Evolutionary conservation across 768 basidiomycete genomes (phyloP).

Genomic region (Pleurotus citrinopileatus): DNA sequence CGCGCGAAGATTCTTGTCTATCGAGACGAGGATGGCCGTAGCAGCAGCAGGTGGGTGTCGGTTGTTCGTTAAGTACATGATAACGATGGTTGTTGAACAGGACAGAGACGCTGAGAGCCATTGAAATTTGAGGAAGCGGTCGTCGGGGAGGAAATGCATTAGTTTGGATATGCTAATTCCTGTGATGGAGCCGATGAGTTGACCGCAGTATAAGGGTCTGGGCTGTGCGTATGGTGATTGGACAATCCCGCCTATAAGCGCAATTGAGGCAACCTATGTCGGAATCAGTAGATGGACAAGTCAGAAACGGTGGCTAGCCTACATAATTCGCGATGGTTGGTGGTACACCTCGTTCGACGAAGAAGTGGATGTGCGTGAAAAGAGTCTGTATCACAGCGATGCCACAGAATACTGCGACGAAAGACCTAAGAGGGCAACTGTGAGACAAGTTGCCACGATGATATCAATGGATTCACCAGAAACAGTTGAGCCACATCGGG

Average conservation of each 20-base stretch:
- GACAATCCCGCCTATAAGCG: slow-evolving; percentile 50
- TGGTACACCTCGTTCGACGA: slow-evolving; percentile 42
- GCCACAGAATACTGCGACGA: slow-evolving; percentile 48
- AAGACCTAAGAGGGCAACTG: slow-evolving; percentile 25
- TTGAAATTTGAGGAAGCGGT: slow-evolving; percentile 35
- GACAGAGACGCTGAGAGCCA: slow-evolving; percentile 52
- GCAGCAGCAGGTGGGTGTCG: slow-evolving; percentile 58
- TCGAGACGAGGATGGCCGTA: slow-evolving; percentile 48
- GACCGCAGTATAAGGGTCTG: slow-evolving; percentile 46
- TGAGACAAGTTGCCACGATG: neutral
- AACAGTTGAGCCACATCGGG: neutral
- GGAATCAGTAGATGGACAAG: neutral
- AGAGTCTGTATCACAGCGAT: slow-evolving; percentile 47
- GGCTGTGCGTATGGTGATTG: slow-evolving; percentile 54
- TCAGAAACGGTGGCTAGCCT: slow-evolving; percentile 19
- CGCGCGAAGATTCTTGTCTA: slow-evolving; percentile 35
- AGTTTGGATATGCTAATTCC: slow-evolving; percentile 52
- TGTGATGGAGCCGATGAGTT: slow-evolving; percentile 45
- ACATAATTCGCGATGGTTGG: slow-evolving; percentile 47
- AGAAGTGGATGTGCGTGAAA: slow-evolving; percentile 46
- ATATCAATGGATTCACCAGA: neutral
- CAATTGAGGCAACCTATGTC: slow-evolving; percentile 50
- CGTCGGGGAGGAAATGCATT: slow-evolving; percentile 40
- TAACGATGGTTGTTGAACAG: slow-evolving; percentile 38
- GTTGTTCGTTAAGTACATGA: slow-evolving; percentile 51